Conservation (phyloP, 2,329 filamentous ascomycete genomes). For the Calonectria ilicicola region DNA sequence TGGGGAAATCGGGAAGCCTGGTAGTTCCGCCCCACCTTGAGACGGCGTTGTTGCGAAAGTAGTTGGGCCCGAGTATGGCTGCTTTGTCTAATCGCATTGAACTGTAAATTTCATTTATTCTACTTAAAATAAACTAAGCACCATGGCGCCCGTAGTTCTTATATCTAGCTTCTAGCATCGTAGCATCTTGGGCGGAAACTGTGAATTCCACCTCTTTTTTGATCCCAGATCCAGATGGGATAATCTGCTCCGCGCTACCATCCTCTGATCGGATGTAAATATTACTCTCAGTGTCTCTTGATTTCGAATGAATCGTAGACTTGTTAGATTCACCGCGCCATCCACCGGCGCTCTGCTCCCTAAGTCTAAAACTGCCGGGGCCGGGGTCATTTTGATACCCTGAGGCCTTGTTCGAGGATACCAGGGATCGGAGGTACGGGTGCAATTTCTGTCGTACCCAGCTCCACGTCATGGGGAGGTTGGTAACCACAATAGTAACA, state of each 20-base stretch:
- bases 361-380: not conserved
- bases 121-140: not conserved
- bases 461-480: conserved; percentile 1
- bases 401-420: not conserved
- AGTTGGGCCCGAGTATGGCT: no score
- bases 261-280: not conserved
- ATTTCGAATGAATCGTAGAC: not conserved
- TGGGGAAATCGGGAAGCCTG: no score
- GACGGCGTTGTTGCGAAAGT: no score
- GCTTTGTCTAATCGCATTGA: no score
- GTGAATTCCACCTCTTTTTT: conserved; percentile 1
- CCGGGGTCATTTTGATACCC: not conserved
- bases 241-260: not conserved
- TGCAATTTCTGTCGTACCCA: not conserved
- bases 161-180: not conserved
- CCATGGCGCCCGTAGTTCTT: not conserved
- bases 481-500: not conserved
- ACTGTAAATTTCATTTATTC: no score
- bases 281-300: not conserved
- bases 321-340: not conserved
- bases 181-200: not conserved
- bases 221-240: not conserved
- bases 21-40: no score
- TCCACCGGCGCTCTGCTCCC: not conserved
- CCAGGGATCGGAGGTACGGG: not conserved